phyloP scores from a whole-genome alignment of 169 alveolate genomes.

The Eimeria acervulina region DNA sequence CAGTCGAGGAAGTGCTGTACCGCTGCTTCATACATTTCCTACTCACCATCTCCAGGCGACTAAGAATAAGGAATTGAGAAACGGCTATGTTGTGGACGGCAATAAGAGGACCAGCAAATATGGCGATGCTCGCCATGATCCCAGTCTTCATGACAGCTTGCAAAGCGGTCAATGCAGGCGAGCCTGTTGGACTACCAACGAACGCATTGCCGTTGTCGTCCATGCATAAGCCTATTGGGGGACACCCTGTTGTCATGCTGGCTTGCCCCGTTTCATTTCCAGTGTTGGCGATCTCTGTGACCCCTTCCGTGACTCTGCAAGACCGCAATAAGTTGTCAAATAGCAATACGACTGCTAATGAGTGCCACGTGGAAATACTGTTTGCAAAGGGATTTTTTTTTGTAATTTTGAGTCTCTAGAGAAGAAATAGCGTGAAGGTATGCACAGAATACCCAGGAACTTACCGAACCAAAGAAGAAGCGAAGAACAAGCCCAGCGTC shows the following conservation, averaged over 20 bases:
- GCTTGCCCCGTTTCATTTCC: slow-evolving; percentile 74
- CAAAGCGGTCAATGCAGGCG: slow-evolving; percentile 70
- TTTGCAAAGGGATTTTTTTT: neutral
- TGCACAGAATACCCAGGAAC: no score
- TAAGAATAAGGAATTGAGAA: slow-evolving; percentile 54
- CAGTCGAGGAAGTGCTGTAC: neutral
- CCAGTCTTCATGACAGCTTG: slow-evolving; percentile 53
- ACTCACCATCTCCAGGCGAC: slow-evolving; percentile 81
- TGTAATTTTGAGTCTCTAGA: no score
- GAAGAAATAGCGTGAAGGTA: no score
- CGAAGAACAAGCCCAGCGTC: slow-evolving; percentile 55
- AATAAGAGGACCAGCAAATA: slow-evolving; percentile 51
- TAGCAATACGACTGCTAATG: neutral
- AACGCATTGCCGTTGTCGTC: slow-evolving; percentile 62
- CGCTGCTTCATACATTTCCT: neutral
- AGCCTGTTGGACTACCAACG: slow-evolving; percentile 71
- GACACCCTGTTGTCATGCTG: slow-evolving; percentile 64
- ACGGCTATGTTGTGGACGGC: slow-evolving; percentile 79
- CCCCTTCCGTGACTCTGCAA: slow-evolving; percentile 61
- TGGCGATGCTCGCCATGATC: slow-evolving; percentile 59
- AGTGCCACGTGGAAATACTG: neutral
- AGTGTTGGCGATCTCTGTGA: slow-evolving; percentile 33
- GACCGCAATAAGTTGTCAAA: neutral
- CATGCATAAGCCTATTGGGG: slow-evolving; percentile 81
- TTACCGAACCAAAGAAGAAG: slow-evolving; percentile 65